Conservation (phyloP, 2,329 filamentous ascomycete species). For the Trematosphaeria pertusa region DNA sequence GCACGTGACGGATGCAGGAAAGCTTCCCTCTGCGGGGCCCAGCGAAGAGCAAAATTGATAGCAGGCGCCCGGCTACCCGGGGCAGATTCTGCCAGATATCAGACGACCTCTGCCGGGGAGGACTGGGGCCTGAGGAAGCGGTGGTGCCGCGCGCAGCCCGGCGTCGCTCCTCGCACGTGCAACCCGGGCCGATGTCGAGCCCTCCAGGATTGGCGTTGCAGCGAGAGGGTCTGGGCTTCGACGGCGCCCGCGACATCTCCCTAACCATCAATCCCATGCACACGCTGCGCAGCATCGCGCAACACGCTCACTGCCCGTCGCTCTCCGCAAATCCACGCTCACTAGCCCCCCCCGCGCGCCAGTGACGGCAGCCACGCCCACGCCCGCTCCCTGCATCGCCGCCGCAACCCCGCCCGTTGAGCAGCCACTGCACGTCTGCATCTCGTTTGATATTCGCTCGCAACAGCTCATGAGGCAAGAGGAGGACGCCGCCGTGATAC, state of each 20-base stretch:
- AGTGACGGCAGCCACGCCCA: conserved; percentile 7
- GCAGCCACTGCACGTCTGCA: conserved; percentile 19
- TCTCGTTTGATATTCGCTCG: conserved; percentile 24
- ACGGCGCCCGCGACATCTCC: conserved; percentile 3
- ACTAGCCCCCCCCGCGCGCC: conserved; percentile 14
- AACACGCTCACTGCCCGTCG: conserved; percentile 10
- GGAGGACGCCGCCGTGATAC: conserved; percentile 33
- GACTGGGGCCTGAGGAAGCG: not conserved
- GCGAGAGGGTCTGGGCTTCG: conserved; percentile 1
- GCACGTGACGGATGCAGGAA: conserved; percentile 34
- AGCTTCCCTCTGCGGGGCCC: conserved; percentile 20
- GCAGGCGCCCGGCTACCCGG: conserved; percentile 15
- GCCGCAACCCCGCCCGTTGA: conserved; percentile 18
- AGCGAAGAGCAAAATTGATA: conserved; percentile 14
- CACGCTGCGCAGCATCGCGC: not conserved
- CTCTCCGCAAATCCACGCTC: conserved; percentile 14
- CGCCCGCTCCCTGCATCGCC: conserved; percentile 8
- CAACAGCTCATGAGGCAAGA: conserved; percentile 44
- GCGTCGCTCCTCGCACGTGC: not conserved
- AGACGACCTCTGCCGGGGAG: conserved; percentile 19
- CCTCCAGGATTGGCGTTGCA: conserved; percentile 6
- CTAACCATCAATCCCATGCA: not conserved
- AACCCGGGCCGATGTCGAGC: conserved; percentile 4
- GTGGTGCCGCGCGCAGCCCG: not conserved
- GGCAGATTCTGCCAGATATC: conserved; percentile 23